Base-by-base conservation (phyloP, 2,329 filamentous ascomycete genomes). In the Neonectria ditissima region DNA sequence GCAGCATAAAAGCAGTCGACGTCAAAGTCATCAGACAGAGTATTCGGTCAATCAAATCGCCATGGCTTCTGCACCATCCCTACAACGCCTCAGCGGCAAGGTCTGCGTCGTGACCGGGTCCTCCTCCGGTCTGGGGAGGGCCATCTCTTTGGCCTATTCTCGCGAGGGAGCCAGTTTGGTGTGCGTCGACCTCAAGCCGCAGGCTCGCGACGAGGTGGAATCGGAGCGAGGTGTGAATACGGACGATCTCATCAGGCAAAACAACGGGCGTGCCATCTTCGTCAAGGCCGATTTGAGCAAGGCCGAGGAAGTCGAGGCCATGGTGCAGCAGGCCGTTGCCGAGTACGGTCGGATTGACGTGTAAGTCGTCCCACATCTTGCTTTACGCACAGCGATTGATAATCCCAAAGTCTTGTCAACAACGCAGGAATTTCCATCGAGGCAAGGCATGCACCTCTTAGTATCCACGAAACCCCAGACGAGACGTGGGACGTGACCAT, bases 391-490 rank as follows among this genome's bases (percentile, higher is more conserved):
- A 16, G 9, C 2, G 9, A 39, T n/a, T 63, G 4, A 71, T 14
- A 22, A 20, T 1, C 5, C 0, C 0, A 0, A 1, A 83, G 81
- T 1, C 71, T 85, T 1, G 72, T 75, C 4, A 75, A 75, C 18
- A 75, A 75, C 52, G 83, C 86, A 0, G 86, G 86, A 0, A 80
- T 87, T 1, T 78, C 67, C 0, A 37, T 70, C 1, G 70, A 73
- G 43, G 63, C 70, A 0, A 68, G 75, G 0, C 5, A 83, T 81
- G 62, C 72, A 74, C 5, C 72, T 59, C 2, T 63, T 55, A 76
- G 77, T 0, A 74, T 87, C 6, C 86, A 87, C 75, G 69, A 83
- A 55, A 80, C 80, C 4, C 66, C 76, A 0, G 82, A 86, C 39
- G 73, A 76, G 0, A 76, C 75, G 0, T 88, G 81, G 77, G 82